Evolutionary conservation across 371 early-diverging fungal species (phyloP).

Genomic region (Mycotypha africana): DNA sequence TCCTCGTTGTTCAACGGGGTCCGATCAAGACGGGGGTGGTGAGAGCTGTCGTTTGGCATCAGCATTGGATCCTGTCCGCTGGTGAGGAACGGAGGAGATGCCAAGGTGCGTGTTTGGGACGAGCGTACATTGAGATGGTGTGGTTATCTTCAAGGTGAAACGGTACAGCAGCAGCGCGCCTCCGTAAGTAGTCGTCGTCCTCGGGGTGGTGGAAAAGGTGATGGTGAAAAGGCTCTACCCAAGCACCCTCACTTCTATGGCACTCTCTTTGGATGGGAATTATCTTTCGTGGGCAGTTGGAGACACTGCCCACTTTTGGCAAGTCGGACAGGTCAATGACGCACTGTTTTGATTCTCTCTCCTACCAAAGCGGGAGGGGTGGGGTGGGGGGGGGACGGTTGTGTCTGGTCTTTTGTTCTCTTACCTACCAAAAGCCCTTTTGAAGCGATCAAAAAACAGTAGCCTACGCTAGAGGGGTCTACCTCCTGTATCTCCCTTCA

Average conservation of each 20-base stretch:
- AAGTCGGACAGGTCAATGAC: constrained; percentile 56
- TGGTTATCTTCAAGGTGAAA: constrained; percentile 51
- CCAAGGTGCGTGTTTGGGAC: constrained; percentile 67
- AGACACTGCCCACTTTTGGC: constrained; percentile 68
- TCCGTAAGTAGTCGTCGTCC: too few species aligned
- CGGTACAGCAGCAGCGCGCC: too few species aligned
- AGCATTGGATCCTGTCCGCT: constrained; percentile 56
- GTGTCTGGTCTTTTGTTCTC: not conserved
- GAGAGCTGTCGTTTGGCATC: constrained; percentile 69
- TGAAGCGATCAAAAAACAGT: constrained; percentile 16
- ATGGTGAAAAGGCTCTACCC: too few species aligned
- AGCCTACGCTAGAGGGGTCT: constrained; percentile 48
- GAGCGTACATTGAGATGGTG: constrained; percentile 59
- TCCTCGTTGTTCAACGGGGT: too few species aligned
- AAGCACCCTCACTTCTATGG: constrained; percentile 68
- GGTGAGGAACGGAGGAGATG: constrained; percentile 65
- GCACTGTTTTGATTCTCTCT: not conserved
- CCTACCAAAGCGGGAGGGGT: too few species aligned
- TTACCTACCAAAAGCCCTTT: not conserved
- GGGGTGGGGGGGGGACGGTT: not conserved
- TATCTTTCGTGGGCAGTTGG: constrained; percentile 71
- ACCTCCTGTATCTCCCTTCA: constrained; percentile 75
- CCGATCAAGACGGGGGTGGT: constrained; percentile 61
- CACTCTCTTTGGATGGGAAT: constrained; percentile 63
- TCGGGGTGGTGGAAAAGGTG: too few species aligned